Evolutionary conservation across 2,329 filamentous ascomycete species (phyloP).

Genomic region (Colletotrichum theobromicola): DNA sequence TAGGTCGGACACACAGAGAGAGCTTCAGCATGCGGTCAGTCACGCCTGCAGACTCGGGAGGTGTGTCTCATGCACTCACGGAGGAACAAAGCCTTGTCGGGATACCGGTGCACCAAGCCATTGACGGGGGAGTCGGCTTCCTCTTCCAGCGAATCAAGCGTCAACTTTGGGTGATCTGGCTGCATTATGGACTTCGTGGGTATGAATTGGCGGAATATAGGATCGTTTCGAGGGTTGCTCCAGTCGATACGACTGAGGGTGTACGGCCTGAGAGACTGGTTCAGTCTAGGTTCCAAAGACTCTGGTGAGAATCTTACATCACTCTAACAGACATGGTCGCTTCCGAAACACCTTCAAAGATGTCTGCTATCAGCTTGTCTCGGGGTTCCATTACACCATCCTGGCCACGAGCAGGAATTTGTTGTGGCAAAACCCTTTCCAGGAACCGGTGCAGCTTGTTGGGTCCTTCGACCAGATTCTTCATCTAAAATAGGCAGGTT

Average conservation of each 20-base stretch:
- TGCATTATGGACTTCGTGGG: slow-evolving; percentile 58
- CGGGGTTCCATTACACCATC: slow-evolving; percentile 45
- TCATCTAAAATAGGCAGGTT: slow-evolving; percentile 35
- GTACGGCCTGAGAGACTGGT: slow-evolving; percentile 51
- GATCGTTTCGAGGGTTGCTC: slow-evolving; percentile 62
- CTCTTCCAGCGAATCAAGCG: slow-evolving; percentile 65
- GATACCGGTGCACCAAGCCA: slow-evolving; percentile 68
- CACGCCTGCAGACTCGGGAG: neutral
- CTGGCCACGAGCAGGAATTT: slow-evolving; percentile 43
- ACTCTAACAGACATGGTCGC: slow-evolving; percentile 66
- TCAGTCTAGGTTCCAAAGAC: neutral
- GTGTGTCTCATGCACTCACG: slow-evolving; percentile 43
- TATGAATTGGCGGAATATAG: slow-evolving; percentile 65
- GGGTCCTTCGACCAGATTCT: slow-evolving; percentile 54
- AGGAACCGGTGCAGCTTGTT: slow-evolving; percentile 55
- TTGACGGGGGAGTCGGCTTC: slow-evolving; percentile 58
- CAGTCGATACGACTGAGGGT: slow-evolving; percentile 65
- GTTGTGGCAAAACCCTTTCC: slow-evolving; percentile 51
- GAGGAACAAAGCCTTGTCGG: slow-evolving; percentile 66
- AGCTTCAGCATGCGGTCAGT: slow-evolving; percentile 39
- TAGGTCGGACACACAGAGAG: slow-evolving; percentile 67
- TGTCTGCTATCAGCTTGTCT: slow-evolving; percentile 59
- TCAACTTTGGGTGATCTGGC: slow-evolving; percentile 58
- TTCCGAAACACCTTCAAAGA: slow-evolving; percentile 53
- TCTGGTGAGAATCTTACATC: slow-evolving; percentile 41